phyloP scores from a whole-genome alignment of 257 asterid species.

The Asclepias syriaca region DNA sequence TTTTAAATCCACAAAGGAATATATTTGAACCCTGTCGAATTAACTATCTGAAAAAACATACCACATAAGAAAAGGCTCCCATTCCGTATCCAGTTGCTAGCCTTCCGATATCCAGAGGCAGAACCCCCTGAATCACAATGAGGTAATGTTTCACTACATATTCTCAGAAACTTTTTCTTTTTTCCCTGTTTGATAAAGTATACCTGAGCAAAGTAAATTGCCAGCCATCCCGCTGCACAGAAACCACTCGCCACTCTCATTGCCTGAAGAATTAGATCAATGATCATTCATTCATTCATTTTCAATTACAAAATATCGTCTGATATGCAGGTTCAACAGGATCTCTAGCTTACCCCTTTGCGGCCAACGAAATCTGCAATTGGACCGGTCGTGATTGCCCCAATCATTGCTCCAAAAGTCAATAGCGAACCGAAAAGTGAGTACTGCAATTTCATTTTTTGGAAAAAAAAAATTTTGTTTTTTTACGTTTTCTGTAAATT shows the following conservation, averaged over 20 bases:
- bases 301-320: background rate
- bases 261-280: slow-evolving; percentile 47
- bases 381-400: slow-evolving; percentile 85
- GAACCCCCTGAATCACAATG: slow-evolving; percentile 33
- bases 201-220: slow-evolving; percentile 85
- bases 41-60: slow-evolving; percentile 16
- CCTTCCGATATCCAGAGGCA: slow-evolving; percentile 74
- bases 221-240: slow-evolving; percentile 82
- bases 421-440: slow-evolving; percentile 86
- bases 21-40: background rate
- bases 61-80: slow-evolving; percentile 94
- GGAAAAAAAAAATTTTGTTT: background rate
- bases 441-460: slow-evolving; percentile 42
- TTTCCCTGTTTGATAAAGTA: background rate
- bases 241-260: slow-evolving; percentile 68
- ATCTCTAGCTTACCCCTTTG: slow-evolving; percentile 61
- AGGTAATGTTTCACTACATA: slow-evolving; percentile 16
- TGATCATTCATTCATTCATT: background rate
- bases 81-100: slow-evolving; percentile 90
- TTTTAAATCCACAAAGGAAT: background rate
- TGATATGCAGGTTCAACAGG: slow-evolving; percentile 1
- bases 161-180: background rate
- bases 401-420: slow-evolving; percentile 96
- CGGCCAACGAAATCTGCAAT: slow-evolving; percentile 81
- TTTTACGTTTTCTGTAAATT: background rate